phyloP scores from a whole-genome alignment of 2,329 filamentous ascomycete species.

The Coniochaeta hoffmannii region DNA sequence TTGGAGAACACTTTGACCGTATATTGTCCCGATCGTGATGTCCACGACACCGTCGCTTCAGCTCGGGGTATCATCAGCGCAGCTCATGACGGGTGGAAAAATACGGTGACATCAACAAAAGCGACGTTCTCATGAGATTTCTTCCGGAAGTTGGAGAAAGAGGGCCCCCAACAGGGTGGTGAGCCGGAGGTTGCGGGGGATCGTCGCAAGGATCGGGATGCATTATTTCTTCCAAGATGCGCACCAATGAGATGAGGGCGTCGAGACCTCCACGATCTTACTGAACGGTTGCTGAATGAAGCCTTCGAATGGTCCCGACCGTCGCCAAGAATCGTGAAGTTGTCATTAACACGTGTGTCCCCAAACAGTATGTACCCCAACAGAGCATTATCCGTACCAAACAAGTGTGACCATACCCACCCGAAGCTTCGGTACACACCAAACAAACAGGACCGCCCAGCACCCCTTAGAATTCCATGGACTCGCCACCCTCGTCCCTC shows the following conservation, averaged over 20 bases:
- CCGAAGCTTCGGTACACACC: neutral
- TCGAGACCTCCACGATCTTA: neutral
- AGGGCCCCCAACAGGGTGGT: neutral
- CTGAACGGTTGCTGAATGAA: neutral
- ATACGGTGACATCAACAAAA: neutral
- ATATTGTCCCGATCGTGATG: neutral
- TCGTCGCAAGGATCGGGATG: neutral
- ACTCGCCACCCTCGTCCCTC: constrained; percentile 36
- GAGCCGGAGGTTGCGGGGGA: neutral
- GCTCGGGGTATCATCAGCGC: neutral
- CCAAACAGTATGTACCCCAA: neutral
- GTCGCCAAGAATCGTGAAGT: neutral
- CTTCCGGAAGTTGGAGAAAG: constrained; percentile 1
- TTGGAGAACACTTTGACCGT: neutral
- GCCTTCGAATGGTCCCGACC: neutral
- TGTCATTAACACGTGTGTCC: neutral
- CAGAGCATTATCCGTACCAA: neutral
- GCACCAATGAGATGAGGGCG: neutral
- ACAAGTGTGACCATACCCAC: neutral
- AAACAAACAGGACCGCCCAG: neutral
- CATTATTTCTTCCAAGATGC: neutral
- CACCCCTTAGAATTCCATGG: constrained; percentile 43
- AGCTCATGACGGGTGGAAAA: constrained; percentile 1
- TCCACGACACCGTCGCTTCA: neutral
- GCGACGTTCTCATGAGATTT: neutral